phyloP scores from a whole-genome alignment of 345 rosid species.

The Reutealis trisperma region DNA sequence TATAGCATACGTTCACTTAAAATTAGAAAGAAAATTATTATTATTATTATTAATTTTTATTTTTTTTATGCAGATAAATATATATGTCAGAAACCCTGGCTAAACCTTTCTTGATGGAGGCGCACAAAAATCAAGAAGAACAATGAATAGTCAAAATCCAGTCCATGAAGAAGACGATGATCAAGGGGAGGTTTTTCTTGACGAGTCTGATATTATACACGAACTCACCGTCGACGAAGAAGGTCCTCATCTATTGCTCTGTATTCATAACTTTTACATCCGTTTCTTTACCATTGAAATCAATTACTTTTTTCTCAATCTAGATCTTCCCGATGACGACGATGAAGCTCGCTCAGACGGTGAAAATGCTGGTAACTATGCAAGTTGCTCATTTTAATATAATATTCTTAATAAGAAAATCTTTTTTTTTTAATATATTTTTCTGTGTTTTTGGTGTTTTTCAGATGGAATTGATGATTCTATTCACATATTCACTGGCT shows the following conservation, averaged over 20 bases:
- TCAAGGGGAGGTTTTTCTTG: conserved; percentile 53
- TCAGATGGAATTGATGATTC: conserved; percentile 82
- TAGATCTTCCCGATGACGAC: conserved; percentile 69
- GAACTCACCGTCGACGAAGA: conserved; percentile 76
- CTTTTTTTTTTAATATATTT: no score
- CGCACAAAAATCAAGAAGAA: not conserved
- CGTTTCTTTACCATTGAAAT: not conserved
- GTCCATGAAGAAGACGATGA: conserved; percentile 17
- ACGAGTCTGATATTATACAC: conserved; percentile 68
- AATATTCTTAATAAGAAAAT: no score
- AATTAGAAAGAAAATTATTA: not conserved
- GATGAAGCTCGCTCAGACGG: conserved; percentile 46
- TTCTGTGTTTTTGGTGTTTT: not conserved
- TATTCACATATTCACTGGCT: conserved; percentile 85
- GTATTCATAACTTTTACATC: not conserved
- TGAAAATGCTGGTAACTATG: conserved; percentile 20
- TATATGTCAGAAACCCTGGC: not conserved
- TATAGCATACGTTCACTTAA: no score
- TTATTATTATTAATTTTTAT: no score
- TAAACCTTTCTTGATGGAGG: not conserved
- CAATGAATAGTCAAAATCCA: conserved; percentile 9
- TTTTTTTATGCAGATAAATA: no score
- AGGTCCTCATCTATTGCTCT: conserved; percentile 38
- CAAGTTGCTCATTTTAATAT: not conserved
- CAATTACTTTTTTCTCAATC: not conserved